phyloP scores from a whole-genome alignment of 73 alveolate species.

The Paraurostyla sp. region DNA sequence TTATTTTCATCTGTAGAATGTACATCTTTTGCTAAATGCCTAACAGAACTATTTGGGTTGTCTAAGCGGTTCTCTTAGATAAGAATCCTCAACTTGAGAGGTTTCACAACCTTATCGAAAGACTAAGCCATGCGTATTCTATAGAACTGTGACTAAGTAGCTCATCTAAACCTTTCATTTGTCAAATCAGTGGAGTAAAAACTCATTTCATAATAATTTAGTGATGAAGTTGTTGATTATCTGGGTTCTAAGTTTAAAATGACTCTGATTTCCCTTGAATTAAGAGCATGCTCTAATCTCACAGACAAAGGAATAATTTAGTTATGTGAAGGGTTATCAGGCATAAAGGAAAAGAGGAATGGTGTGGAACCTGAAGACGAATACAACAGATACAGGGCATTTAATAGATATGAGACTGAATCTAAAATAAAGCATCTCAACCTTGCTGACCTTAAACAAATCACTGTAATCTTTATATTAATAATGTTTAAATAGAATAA shows the following conservation, averaged over 20 bases:
- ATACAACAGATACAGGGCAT: slow-evolving; percentile 16
- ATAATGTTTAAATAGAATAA: neutral
- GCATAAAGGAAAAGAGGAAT: slow-evolving; percentile 32
- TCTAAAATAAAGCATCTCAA: slow-evolving; percentile 58
- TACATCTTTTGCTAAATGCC: neutral
- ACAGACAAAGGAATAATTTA: slow-evolving; percentile 70
- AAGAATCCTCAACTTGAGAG: slow-evolving; percentile 50
- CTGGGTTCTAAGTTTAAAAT: slow-evolving; percentile 26
- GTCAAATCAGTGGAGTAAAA: slow-evolving; percentile 58
- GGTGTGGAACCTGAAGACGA: slow-evolving; percentile 57
- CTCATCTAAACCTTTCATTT: slow-evolving; percentile 71
- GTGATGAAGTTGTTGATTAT: slow-evolving; percentile 60
- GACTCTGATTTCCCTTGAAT: slow-evolving; percentile 61
- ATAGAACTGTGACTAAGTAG: slow-evolving; percentile 31
- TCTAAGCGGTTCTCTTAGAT: slow-evolving; percentile 45
- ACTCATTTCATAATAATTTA: neutral
- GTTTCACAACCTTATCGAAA: neutral
- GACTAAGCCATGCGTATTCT: neutral
- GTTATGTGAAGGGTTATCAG: slow-evolving; percentile 62
- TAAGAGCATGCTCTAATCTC: slow-evolving; percentile 66
- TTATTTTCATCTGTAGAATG: slow-evolving; percentile 39
- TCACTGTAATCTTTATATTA: slow-evolving; percentile 6
- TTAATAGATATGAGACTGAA: slow-evolving; percentile 32
- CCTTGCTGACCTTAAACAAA: slow-evolving; percentile 57
- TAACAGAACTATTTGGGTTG: slow-evolving; percentile 21